Conservation (phyloP, 345 rosid genomes). For the Eucalyptus decipiens region DNA sequence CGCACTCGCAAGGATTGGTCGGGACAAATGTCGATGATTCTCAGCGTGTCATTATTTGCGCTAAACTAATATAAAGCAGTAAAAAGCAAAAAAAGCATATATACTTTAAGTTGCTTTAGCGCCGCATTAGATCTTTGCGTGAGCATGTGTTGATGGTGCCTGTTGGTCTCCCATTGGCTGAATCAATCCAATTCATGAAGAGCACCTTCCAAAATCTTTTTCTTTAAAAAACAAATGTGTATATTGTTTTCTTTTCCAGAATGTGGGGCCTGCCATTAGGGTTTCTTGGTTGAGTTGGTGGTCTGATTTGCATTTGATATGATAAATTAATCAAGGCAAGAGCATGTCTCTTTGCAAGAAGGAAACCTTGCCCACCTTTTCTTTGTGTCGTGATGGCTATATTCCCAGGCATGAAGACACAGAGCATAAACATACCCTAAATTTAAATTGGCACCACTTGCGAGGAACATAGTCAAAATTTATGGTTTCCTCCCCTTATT, state of each 20-base stretch:
- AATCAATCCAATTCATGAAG: not conserved
- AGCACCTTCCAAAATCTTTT: not conserved
- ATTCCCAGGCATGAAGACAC: not conserved
- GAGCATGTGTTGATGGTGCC: not conserved
- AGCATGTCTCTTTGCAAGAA: not conserved
- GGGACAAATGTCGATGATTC: conserved; percentile 21
- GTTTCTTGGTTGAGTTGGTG: not conserved
- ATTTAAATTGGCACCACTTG: not conserved
- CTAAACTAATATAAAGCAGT: conserved; percentile 1
- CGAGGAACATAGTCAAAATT: not conserved
- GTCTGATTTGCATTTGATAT: not conserved
- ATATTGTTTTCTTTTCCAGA: not conserved
- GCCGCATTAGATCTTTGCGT: conserved; percentile 15
- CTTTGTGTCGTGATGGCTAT: not conserved
- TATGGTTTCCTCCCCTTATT: not conserved
- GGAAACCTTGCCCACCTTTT: not conserved
- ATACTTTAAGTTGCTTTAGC: conserved; percentile 34
- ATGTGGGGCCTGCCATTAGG: not conserved
- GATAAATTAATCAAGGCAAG: not conserved
- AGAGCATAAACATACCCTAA: not conserved
- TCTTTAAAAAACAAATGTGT: not conserved
- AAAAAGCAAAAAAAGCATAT: conserved; percentile 21
- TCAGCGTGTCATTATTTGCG: not conserved
- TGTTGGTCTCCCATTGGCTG: conserved; percentile 6
- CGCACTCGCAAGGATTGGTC: conserved; percentile 8